A percentile compares a stretch with the other conserved stretches of the same genome.
Conservation (phyloP, 2,329 filamentous ascomycete species). For the Atkinsonella texensis region DNA sequence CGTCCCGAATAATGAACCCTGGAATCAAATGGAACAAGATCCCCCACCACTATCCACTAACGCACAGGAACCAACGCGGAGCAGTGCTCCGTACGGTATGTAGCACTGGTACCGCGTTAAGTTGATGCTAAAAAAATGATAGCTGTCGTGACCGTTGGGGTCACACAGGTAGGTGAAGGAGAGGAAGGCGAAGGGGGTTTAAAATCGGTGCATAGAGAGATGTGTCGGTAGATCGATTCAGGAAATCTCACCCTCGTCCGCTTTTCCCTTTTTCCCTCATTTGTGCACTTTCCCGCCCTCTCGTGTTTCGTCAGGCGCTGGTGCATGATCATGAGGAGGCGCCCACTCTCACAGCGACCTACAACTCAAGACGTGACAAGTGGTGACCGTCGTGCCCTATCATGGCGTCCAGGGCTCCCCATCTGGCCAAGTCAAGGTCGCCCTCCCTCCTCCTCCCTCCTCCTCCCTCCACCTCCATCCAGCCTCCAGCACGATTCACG, state of each 20-base stretch:
- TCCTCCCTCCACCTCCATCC: no score
- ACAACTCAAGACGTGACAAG: conserved; percentile 8
- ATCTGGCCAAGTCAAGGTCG: neutral
- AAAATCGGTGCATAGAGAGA: neutral
- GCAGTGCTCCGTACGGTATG: neutral
- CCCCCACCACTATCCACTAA: conserved; percentile 6
- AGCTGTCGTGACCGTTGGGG: neutral
- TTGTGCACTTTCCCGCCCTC: neutral
- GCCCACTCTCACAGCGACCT: conserved; percentile 1
- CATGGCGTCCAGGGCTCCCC: neutral
- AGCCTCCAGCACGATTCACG: neutral
- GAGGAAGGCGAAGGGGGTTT: neutral
- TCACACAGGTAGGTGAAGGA: neutral
- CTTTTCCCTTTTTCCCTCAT: neutral
- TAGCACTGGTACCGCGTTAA: neutral
- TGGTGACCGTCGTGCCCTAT: conserved; percentile 7
- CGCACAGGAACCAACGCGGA: conserved; percentile 4
- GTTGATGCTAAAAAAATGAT: neutral
- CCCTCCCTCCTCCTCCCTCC: no score
- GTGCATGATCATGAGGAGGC: neutral
- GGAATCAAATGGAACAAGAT: conserved; percentile 6
- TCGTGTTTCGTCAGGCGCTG: neutral
- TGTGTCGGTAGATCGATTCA: neutral
- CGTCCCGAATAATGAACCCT: conserved; percentile 4
- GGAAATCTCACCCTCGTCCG: neutral